phyloP scores from a whole-genome alignment of 148 eudicot species.

The Fagopyrum homotropicum region DNA sequence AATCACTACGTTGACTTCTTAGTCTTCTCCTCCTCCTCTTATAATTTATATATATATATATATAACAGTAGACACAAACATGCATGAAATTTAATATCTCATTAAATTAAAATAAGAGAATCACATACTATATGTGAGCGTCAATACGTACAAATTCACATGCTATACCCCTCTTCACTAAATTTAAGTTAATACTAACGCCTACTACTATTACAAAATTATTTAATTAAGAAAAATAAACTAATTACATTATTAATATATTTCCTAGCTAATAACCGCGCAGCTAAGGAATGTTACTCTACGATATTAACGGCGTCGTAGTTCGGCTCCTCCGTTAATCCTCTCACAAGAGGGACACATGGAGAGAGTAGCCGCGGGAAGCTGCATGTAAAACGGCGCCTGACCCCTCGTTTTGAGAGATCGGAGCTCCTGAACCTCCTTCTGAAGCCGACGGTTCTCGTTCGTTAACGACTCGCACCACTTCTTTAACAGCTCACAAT shows the following conservation, averaged over 20 bases:
- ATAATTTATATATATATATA: background rate
- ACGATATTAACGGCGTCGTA: background rate
- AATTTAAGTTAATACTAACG: background rate
- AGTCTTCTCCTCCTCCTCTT: background rate
- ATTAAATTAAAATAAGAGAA: background rate
- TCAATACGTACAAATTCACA: slow-evolving; percentile 4
- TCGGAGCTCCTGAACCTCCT: slow-evolving; percentile 31
- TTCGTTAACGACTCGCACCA: slow-evolving; percentile 26
- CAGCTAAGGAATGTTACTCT: no score
- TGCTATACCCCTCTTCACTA: slow-evolving; percentile 7
- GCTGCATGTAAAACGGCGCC: slow-evolving; percentile 23
- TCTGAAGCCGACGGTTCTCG: slow-evolving; percentile 33
- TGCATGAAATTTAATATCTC: background rate
- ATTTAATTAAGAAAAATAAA: background rate
- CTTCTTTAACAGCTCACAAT: slow-evolving; percentile 31
- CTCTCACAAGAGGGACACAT: slow-evolving; percentile 40
- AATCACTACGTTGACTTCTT: background rate
- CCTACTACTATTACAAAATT: background rate
- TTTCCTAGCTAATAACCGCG: background rate
- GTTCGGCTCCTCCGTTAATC: background rate
- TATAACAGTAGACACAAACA: background rate
- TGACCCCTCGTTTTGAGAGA: slow-evolving; percentile 9
- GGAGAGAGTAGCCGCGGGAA: slow-evolving; percentile 26
- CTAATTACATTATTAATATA: background rate
- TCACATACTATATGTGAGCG: background rate